Evolutionary conservation across 2,329 filamentous ascomycete genomes (phyloP), one percentile per base, ranked within the genome.

Genomic region (Hypomyces rosellus): DNA sequence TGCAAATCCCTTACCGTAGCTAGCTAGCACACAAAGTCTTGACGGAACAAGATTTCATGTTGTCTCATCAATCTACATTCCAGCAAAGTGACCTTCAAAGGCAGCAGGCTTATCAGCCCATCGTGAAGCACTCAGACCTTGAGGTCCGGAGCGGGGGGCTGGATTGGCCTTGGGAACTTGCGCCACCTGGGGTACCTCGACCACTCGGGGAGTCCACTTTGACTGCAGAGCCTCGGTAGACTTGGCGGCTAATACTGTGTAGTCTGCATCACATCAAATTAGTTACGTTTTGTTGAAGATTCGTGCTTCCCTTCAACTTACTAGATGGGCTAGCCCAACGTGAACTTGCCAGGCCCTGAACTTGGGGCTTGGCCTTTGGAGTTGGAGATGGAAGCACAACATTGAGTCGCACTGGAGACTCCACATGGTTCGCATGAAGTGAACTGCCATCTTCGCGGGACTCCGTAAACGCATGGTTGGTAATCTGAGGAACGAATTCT

Each of bases 101-200:
- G 22, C 39, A 14, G 38, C 15, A 38, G 48, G 36, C 25, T 39
- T 43, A 13, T 48, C 45, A 30, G 56, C 56, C 56, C 45, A 57
- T 43, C 53, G 52, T 30, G 56, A 57, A n/a, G 56, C 47, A 38
- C 48, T 34, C 9, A 58, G 44, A n/a, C 56, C 56, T 34, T 41
- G 38, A 1, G 25, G 11, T 7, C n/a, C 22, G 6, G 50, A 11
- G 12, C n/a, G 37, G 8, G 37, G 11, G 16, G 37, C 16, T 18
- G 37, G 37, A 18, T 18, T 39, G n/a, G 16, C 16, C 37, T n/a
- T n/a, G 37, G 37, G 37, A n/a, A 30, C 25, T 30, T 30, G 25
- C 25, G 25, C 6, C 9, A 30, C 25, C 25, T 30, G 25, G 25
- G 25, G 25, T 8, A 30, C 25, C 16, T 39, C 37, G 37, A 18